Evolutionary conservation across 192 early-diverging fungal species (phyloP).

Genomic region (Coemansia sp.): DNA sequence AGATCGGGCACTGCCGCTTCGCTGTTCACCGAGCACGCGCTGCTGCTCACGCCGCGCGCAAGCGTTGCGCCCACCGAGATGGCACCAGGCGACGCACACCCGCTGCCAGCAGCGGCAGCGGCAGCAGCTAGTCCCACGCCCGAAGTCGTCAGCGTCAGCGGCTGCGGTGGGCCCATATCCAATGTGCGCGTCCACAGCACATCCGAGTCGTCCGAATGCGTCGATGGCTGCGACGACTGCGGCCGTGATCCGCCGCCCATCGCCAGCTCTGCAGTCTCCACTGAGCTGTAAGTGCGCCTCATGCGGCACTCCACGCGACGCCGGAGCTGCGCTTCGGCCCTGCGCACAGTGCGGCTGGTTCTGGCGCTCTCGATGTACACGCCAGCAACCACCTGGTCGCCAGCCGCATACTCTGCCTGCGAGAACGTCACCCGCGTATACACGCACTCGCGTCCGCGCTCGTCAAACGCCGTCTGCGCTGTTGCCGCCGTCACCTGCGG

Average conservation of each 20-base stretch:
- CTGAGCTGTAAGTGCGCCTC: slow-evolving; percentile 43
- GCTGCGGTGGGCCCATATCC: slow-evolving; percentile 27
- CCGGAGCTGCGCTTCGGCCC: slow-evolving; percentile 47
- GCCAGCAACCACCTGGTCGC: slow-evolving; percentile 52
- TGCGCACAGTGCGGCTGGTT: slow-evolving; percentile 41
- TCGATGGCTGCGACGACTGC: slow-evolving; percentile 36
- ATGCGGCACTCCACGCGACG: slow-evolving; percentile 52
- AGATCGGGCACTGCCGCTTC: background rate
- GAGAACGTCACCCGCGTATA: slow-evolving; percentile 46
- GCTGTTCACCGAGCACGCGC: background rate
- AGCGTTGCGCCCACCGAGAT: background rate
- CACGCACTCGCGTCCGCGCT: slow-evolving; percentile 40
- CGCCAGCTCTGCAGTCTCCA: slow-evolving; percentile 38
- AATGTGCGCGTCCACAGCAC: slow-evolving; percentile 45
- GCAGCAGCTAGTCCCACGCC: slow-evolving; percentile 35
- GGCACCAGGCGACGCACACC: background rate
- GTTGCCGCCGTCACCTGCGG: slow-evolving; percentile 27
- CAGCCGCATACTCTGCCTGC: slow-evolving; percentile 44
- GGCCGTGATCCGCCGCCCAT: slow-evolving; percentile 24
- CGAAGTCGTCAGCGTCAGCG: slow-evolving; percentile 32
- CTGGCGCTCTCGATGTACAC: slow-evolving; percentile 43
- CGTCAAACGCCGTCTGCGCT: slow-evolving; percentile 31
- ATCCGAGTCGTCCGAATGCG: slow-evolving; percentile 42
- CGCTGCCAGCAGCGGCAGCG: background rate
- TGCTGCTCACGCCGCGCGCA: background rate